A percentile compares a stretch with the other conserved stretches of the same genome.
Evolutionary conservation across 768 basidiomycete genomes (phyloP).

Genomic region (Kwoniella dejecticola): DNA sequence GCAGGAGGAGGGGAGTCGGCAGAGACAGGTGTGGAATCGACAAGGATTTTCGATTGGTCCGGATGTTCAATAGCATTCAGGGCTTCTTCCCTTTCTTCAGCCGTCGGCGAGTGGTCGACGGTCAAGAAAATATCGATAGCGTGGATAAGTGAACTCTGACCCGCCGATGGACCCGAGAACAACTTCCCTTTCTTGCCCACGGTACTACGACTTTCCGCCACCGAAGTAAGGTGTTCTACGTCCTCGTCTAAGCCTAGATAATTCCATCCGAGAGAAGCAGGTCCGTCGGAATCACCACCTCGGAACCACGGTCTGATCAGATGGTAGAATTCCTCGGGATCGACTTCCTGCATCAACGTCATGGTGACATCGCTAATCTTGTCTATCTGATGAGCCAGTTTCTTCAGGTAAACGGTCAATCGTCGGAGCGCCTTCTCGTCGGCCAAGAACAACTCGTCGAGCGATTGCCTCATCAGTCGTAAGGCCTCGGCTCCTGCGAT

Average conservation of each 20-base stretch:
- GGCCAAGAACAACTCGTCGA: slow-evolving; percentile 87
- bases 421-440: slow-evolving; percentile 67
- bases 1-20: slow-evolving; percentile 19
- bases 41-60: not conserved
- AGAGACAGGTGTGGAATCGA: slow-evolving; percentile 15
- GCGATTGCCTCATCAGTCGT: slow-evolving; percentile 76
- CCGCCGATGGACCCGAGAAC: slow-evolving; percentile 86
- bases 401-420: slow-evolving; percentile 68
- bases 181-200: slow-evolving; percentile 32
- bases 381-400: slow-evolving; percentile 68
- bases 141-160: slow-evolving; percentile 84
- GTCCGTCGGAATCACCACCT: slow-evolving; percentile 67
- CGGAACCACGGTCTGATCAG: slow-evolving; percentile 89
- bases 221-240: slow-evolving; percentile 57
- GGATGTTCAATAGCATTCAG: slow-evolving; percentile 9
- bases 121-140: slow-evolving; percentile 55
- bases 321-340: slow-evolving; percentile 80
- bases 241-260: slow-evolving; percentile 72
- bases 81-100: slow-evolving; percentile 16
- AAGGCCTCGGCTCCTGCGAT: slow-evolving; percentile 80
- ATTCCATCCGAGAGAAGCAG: slow-evolving; percentile 57
- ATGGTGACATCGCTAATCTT: slow-evolving; percentile 67
- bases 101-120: slow-evolving; percentile 58
- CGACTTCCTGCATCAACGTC: slow-evolving; percentile 68
- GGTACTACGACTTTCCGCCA: slow-evolving; percentile 14